phyloP scores from a whole-genome alignment of 1,284 basidiomycete genomes.

The Cutaneotrichosporon sp. region DNA sequence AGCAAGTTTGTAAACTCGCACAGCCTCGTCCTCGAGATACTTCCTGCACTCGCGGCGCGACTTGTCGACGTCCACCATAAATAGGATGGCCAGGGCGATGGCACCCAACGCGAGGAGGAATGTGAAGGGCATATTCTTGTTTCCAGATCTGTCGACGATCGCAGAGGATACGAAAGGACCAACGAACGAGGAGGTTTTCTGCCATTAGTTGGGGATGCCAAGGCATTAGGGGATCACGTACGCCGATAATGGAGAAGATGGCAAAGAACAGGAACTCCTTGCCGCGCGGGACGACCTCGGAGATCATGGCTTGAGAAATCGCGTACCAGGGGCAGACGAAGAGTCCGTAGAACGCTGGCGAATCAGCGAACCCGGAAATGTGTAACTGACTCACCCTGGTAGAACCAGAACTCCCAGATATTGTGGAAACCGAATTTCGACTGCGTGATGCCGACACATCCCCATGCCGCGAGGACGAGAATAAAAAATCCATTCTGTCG shows the following conservation, averaged over 20 bases:
- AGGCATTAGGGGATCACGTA: no score
- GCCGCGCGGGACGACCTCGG: slow-evolving; percentile 26
- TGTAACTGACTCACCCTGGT: slow-evolving; percentile 51
- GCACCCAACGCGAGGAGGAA: slow-evolving; percentile 23
- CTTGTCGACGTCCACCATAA: slow-evolving; percentile 19
- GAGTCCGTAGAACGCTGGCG: slow-evolving; percentile 61
- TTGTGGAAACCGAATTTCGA: slow-evolving; percentile 22
- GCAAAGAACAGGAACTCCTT: slow-evolving; percentile 43
- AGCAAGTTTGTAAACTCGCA: slow-evolving; percentile 29
- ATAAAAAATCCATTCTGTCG: slow-evolving; percentile 51
- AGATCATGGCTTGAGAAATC: slow-evolving; percentile 52
- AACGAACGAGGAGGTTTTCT: slow-evolving; percentile 22
- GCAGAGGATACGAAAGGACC: slow-evolving; percentile 25
- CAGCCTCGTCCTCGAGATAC: slow-evolving; percentile 41
- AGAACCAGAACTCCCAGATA: slow-evolving; percentile 25
- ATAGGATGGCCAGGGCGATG: slow-evolving; percentile 13
- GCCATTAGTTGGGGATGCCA: no score
- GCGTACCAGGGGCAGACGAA: slow-evolving; percentile 23
- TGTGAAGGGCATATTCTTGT: slow-evolving; percentile 23
- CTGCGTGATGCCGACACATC: slow-evolving; percentile 21
- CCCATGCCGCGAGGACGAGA: slow-evolving; percentile 43
- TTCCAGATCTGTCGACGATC: slow-evolving; percentile 22
- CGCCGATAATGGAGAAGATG: slow-evolving; percentile 40
- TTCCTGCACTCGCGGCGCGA: slow-evolving; percentile 20
- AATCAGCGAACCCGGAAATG: no score